phyloP scores from a whole-genome alignment of 495 filamentous ascomycete species.

The Cudoniella acicularis region DNA sequence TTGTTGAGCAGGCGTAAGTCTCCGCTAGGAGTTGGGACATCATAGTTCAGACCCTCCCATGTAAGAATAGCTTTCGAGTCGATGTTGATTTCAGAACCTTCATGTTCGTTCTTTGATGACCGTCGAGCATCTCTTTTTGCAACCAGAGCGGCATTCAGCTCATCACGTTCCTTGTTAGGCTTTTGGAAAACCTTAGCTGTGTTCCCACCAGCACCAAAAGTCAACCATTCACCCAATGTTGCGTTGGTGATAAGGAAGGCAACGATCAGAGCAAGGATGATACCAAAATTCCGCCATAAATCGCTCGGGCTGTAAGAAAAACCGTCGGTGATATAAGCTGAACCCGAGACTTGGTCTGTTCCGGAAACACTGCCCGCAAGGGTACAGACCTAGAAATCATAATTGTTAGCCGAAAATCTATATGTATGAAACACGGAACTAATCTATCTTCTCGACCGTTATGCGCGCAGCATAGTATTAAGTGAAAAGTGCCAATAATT shows the following conservation, averaged over 20 bases:
- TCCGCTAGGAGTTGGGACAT: slow-evolving; percentile 59
- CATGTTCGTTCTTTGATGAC: slow-evolving; percentile 43
- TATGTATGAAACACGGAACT: too few species aligned
- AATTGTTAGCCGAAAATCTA: too few species aligned
- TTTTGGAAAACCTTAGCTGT: slow-evolving; percentile 66
- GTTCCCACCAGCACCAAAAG: slow-evolving; percentile 62
- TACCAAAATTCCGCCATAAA: slow-evolving; percentile 69
- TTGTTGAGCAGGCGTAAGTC: slow-evolving; percentile 65
- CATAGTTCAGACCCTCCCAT: slow-evolving; percentile 59
- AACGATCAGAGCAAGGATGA: slow-evolving; percentile 62
- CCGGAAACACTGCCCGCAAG: slow-evolving; percentile 17
- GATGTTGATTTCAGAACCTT: slow-evolving; percentile 65
- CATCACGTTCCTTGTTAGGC: slow-evolving; percentile 65
- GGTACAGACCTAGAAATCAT: slow-evolving; percentile 25
- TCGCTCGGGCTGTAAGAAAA: slow-evolving; percentile 55
- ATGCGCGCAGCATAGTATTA: too few species aligned
- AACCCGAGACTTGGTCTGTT: slow-evolving; percentile 31
- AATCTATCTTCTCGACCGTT: neutral
- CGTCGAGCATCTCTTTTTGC: slow-evolving; percentile 53
- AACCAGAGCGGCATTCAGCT: slow-evolving; percentile 61
- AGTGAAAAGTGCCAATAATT: too few species aligned
- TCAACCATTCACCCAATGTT: slow-evolving; percentile 71
- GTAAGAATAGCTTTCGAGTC: slow-evolving; percentile 57
- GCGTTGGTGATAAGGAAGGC: slow-evolving; percentile 67
- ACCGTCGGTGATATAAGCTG: slow-evolving; percentile 26